Evolutionary conservation across 2,329 filamentous ascomycete genomes (phyloP), one percentile per base, ranked within the genome.

Genomic region (Leptographium flavum): DNA sequence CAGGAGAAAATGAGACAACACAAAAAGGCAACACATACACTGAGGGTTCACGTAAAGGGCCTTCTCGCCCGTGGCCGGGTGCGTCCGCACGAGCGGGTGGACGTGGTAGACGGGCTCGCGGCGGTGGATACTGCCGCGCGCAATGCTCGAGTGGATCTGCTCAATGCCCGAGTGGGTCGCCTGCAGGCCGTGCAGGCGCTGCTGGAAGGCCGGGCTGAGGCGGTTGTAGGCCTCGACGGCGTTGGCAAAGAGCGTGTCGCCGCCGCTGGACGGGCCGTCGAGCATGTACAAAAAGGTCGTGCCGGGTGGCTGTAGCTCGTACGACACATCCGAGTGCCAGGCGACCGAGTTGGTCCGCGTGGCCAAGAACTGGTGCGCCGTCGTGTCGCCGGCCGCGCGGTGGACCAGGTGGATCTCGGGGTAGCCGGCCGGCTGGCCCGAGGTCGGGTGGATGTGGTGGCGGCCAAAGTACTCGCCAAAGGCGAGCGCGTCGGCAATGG

Each of bases 291-390:
- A 63, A 63, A 94, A 93, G 0, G 88, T 94, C 0, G 87, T 94
- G 27, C 87, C 86, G 0, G 88, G 87, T 2, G 88, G 87, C 63
- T 95, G 87, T 53, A 75, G 67, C 66, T 94, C 88, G 58, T 93
- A 94, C 0, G 83, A 84, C 2, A 94, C 81, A 53, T 94, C 87
- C 0, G 80, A 84, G 64, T 94, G 87, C 87, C 87, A 94, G 8
- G 85, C 85, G 1, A 93, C 79, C 1, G 81, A 84, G 62, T 81
- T 90, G 4, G 83, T 88, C 21, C 83, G 74, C 39, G 76, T 74
- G 47, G 56, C 66, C 46, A 85, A 78, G 60, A 80, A 83, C 35
- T 71, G 63, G 11, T 71, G 62, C 14, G 70, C 72, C 3, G 69
- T 73, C 5, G 69, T 76, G 55, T 85, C 80, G 23, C 76, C 76